Evolutionary conservation across 306 rosid species (phyloP).

Genomic region (Citrullus mucosospermus): DNA sequence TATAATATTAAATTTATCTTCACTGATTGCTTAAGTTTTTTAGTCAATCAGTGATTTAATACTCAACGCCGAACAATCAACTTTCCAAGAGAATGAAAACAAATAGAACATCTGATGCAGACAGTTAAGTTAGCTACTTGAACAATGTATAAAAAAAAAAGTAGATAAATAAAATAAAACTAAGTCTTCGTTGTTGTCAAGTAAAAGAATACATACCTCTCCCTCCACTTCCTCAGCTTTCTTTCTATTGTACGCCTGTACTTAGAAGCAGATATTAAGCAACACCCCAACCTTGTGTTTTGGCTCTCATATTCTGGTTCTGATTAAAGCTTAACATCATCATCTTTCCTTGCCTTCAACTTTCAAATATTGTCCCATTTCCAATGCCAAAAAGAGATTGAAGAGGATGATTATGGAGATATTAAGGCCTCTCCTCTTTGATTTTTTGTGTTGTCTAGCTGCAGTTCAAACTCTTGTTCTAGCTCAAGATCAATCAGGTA

Average conservation of each 20-base stretch:
- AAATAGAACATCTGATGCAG: neutral
- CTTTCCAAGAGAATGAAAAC: too few relatives aligned
- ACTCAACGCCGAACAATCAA: too few relatives aligned
- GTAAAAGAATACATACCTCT: neutral
- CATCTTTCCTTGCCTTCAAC: neutral
- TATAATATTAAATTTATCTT: too few relatives aligned
- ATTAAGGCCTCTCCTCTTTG: neutral
- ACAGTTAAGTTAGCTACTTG: neutral
- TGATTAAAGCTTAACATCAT: neutral
- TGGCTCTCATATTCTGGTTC: neutral
- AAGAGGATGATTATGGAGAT: neutral
- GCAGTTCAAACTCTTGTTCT: neutral
- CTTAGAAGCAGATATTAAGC: neutral
- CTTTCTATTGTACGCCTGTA: neutral
- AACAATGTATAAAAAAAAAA: neutral
- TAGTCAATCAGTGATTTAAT: too few relatives aligned
- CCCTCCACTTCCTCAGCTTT: neutral
- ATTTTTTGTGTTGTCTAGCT: neutral
- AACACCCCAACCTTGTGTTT: neutral
- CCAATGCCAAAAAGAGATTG: neutral
- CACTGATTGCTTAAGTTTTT: too few relatives aligned
- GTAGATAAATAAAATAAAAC: neutral
- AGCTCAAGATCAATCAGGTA: slow-evolving; percentile 7
- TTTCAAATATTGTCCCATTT: neutral
- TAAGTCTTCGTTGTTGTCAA: neutral